phyloP scores from a whole-genome alignment of 305 asterid genomes.

The Fraxinus sp. region DNA sequence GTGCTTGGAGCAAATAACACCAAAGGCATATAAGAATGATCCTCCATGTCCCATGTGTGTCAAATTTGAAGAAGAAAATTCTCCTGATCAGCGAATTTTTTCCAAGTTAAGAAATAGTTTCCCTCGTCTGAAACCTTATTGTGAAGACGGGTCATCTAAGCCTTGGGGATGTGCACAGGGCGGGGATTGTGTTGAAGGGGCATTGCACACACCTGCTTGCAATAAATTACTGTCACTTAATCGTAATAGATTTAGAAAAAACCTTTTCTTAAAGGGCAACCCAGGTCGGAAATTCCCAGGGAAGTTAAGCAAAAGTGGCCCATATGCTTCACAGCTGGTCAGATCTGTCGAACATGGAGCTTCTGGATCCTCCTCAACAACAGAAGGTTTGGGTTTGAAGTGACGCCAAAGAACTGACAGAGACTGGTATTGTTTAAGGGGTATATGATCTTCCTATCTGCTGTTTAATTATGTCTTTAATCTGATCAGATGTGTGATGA shows the following conservation, averaged over 20 bases:
- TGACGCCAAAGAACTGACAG: conserved; percentile 21
- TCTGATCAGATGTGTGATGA: neutral
- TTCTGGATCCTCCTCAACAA: conserved; percentile 35
- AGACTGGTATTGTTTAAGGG: conserved; percentile 22
- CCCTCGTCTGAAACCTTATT: conserved; percentile 60
- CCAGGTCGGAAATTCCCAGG: conserved; percentile 58
- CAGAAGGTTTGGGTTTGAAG: conserved; percentile 21
- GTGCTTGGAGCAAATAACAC: conserved; percentile 88
- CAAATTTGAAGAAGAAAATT: conserved; percentile 60
- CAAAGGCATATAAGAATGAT: conserved; percentile 69
- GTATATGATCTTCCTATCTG: conserved; percentile 18
- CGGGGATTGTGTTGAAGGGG: conserved; percentile 91
- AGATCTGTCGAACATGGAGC: conserved; percentile 38
- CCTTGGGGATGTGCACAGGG: conserved; percentile 85
- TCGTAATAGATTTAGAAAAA: conserved; percentile 60
- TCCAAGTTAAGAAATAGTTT: conserved; percentile 54
- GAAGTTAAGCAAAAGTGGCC: conserved; percentile 49
- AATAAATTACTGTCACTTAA: conserved; percentile 67
- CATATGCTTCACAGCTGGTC: conserved; percentile 36
- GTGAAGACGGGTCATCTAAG: conserved; percentile 68
- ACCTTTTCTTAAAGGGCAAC: conserved; percentile 55
- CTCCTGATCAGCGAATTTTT: conserved; percentile 57
- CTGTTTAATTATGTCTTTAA: conserved; percentile 10
- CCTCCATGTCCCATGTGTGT: conserved; percentile 90
- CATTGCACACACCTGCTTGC: conserved; percentile 57